Conservation (phyloP, 2,329 filamentous ascomycete genomes). For the Fusarium sp. region DNA sequence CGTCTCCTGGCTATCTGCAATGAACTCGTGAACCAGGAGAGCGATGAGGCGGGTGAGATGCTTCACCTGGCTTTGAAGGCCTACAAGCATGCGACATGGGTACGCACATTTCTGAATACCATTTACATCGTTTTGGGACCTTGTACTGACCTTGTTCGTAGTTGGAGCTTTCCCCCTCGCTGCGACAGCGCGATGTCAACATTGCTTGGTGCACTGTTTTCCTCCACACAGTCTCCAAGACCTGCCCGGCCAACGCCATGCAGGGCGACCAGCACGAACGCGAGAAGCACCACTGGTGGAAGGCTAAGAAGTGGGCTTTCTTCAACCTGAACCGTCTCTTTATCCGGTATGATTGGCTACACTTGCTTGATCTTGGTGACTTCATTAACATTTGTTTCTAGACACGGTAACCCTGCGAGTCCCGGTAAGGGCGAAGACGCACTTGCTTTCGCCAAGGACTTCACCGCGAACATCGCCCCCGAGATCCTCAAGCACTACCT, state of each 20-base stretch:
- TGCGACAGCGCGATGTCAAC: conserved; percentile 85
- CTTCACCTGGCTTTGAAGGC: conserved; percentile 94
- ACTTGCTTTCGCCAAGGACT: conserved; percentile 86
- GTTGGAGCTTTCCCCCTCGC: conserved; percentile 85
- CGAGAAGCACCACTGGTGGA: conserved; percentile 98
- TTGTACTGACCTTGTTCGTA: conserved; percentile 58
- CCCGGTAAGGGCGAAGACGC: conserved; percentile 83
- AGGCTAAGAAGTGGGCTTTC: conserved; percentile 99
- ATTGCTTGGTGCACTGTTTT: conserved; percentile 98
- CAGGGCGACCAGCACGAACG: conserved; percentile 87
- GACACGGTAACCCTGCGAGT: conserved; percentile 88
- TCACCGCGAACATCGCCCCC: conserved; percentile 90
- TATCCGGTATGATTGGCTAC: conserved; percentile 73
- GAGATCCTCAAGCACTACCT: conserved; percentile 97
- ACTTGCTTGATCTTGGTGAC: not conserved
- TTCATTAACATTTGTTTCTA: conserved; percentile 53
- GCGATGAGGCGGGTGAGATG: conserved; percentile 96
- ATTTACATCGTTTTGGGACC: not conserved
- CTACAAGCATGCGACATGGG: conserved; percentile 98
- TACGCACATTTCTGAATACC: conserved; percentile 55
- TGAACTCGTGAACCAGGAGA: conserved; percentile 89
- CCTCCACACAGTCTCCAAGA: conserved; percentile 88
- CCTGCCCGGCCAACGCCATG: conserved; percentile 83
- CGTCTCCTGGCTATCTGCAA: conserved; percentile 88
- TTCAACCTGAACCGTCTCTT: conserved; percentile 97